Evolutionary conservation across 129 eudicot genomes (phyloP), one percentile per base, ranked within the genome.

Genomic region (Escallonia rubra): DNA sequence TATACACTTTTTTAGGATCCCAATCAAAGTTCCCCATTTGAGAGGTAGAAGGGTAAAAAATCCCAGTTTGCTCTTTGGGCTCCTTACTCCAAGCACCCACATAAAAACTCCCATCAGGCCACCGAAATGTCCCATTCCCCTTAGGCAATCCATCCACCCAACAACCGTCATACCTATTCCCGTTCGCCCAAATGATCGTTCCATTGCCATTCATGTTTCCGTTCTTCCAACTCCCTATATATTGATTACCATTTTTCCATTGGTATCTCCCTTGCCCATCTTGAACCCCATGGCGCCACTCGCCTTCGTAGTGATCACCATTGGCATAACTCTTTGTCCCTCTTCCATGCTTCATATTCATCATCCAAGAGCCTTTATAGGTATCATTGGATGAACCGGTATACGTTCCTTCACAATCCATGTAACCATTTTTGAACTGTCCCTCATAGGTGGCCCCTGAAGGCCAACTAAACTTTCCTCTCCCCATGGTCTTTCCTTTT

Each of bases 361-460:
- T 78, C n/a, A 80, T 83, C 99, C 99, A 94, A 3, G 86, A 72
- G 0, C 95, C 88, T 3, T 54, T 54, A 13, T 54, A 54, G 3
- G 34, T 54, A n/a, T 54, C 59, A n/a, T 54, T 54, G 13, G 59
- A 54, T 3, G 59, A 54, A 54, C 59, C 59, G 23, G 77, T 72
- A 60, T 72, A 94, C 9, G 83, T 76, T 39, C 96, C 99, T 55
- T 89, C 95, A 34, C 99, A 96, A 61, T 94, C 89, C 87, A 94
- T 82, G 67, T 63, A 85, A 1, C 88, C 93, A 38, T 74, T 70
- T 71, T 85, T 94, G 79, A 94, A 94, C 46, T 85, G 85, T 6
- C 99, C 99, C 61, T 94, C 99, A 45, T 94, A 89, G 1, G 86
- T 69, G 2, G 93, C 90, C 48, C 99, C 96, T 0, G 86, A 78